Evolutionary conservation across 345 rosid species (phyloP).

Genomic region (Populus nigra): DNA sequence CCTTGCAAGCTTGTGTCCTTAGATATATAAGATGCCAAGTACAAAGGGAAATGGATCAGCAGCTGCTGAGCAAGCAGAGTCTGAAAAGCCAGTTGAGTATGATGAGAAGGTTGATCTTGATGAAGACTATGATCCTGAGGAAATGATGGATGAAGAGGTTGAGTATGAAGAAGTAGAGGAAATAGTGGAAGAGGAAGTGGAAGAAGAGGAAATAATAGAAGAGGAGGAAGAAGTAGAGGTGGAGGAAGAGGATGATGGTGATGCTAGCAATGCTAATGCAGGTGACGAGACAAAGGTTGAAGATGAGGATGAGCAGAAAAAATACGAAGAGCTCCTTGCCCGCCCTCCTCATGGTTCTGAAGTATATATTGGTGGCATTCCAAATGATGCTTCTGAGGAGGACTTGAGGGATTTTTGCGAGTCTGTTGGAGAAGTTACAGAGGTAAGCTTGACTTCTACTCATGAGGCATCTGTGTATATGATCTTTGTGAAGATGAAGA

Average conservation of each 20-base stretch:
- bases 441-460: constrained; percentile 42
- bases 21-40: constrained; percentile 77
- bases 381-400: constrained; percentile 64
- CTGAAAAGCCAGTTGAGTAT: constrained; percentile 54
- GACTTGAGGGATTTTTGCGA: constrained; percentile 72
- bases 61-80: constrained; percentile 40
- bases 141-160: constrained; percentile 70
- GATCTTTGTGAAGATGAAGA: constrained; percentile 4
- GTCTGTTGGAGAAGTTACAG: constrained; percentile 77
- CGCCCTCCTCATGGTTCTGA: constrained; percentile 95
- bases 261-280: constrained; percentile 22
- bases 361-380: constrained; percentile 84
- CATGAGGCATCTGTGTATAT: background rate
- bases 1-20: constrained; percentile 73
- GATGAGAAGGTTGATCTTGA: constrained; percentile 67
- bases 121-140: constrained; percentile 65
- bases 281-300: constrained; percentile 33
- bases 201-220: constrained; percentile 53
- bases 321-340: constrained; percentile 66
- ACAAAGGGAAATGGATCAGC: constrained; percentile 55
- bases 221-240: constrained; percentile 36
- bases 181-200: constrained; percentile 66
- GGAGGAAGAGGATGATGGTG: constrained; percentile 25
- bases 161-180: constrained; percentile 80
- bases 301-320: constrained; percentile 56